A percentile compares a stretch with the other conserved stretches of the same genome.
Evolutionary conservation across 805 yeast genomes (phyloP).

Genomic region (Priceomyces melissophilus): DNA sequence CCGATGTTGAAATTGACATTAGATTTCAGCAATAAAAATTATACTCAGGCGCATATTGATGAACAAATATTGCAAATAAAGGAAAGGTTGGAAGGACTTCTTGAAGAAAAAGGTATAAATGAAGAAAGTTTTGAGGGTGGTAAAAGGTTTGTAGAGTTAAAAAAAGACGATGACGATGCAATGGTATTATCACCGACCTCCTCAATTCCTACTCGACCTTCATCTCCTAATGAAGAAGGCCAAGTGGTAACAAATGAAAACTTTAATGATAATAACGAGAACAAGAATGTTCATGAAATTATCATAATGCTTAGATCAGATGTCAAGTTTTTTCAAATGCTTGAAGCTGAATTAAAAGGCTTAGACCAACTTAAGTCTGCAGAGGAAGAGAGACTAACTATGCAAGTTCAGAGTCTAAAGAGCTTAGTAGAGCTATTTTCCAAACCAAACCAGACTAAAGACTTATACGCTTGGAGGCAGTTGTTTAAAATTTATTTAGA

Average conservation of each 20-base stretch:
- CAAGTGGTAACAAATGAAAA: background rate
- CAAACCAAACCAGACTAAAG: slow-evolving; percentile 38
- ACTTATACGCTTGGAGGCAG: slow-evolving; percentile 68
- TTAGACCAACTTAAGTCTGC: slow-evolving; percentile 42
- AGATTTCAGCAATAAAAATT: slow-evolving; percentile 25
- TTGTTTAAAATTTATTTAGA: slow-evolving; percentile 64
- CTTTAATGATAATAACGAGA: slow-evolving; percentile 5
- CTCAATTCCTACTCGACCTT: slow-evolving; percentile 9
- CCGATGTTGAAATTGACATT: slow-evolving; percentile 39
- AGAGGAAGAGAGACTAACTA: slow-evolving; percentile 42
- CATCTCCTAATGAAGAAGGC: slow-evolving; percentile 4
- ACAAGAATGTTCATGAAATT: slow-evolving; percentile 26
- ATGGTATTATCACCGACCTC: slow-evolving; percentile 27
- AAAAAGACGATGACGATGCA: slow-evolving; percentile 22
- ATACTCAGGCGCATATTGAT: slow-evolving; percentile 31
- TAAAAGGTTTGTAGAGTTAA: slow-evolving; percentile 24
- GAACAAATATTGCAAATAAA: slow-evolving; percentile 27
- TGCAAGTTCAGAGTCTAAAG: slow-evolving; percentile 42
- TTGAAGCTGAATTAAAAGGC: slow-evolving; percentile 50
- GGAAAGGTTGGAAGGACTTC: slow-evolving; percentile 21
- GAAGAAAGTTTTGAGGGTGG: slow-evolving; percentile 5
- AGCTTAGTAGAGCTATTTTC: slow-evolving; percentile 35
- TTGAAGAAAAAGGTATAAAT: slow-evolving; percentile 18
- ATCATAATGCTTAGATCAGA: slow-evolving; percentile 51
- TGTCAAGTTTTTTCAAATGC: slow-evolving; percentile 55